Percentiles rank a stretch among this genome's conserved stretches.
These are phyloP conservation scores for Murraya paniculata DNA, from an alignment of 345 rosid species.

Conservation along the genomic window DNA sequence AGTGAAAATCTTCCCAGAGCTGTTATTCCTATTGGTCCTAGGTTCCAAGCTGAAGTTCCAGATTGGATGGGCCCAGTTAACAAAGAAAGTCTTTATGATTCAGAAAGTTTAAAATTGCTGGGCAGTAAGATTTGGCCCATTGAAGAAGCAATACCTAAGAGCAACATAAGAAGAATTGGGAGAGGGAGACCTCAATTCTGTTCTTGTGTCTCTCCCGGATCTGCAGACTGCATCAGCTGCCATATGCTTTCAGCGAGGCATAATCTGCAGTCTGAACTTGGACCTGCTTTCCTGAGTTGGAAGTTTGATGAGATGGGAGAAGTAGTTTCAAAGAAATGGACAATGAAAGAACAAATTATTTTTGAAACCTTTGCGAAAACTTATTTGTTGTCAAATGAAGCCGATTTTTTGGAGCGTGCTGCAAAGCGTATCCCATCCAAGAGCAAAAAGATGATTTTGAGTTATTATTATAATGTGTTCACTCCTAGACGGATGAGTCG, in stretches of 20 bases:
- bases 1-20: constrained; percentile 18
- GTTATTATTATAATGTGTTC: constrained; percentile 45
- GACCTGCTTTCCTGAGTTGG: constrained; percentile 37
- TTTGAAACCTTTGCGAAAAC: constrained; percentile 30
- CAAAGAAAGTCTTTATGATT: constrained; percentile 26
- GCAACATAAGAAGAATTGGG: constrained; percentile 24
- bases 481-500: constrained; percentile 30
- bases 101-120: constrained; percentile 33
- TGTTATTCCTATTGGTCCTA: constrained; percentile 38
- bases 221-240: constrained; percentile 28
- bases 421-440: constrained; percentile 29
- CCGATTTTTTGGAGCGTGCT: constrained; percentile 33
- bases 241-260: constrained; percentile 30
- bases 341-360: constrained; percentile 28
- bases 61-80: constrained; percentile 33
- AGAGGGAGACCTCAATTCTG: constrained; percentile 36
- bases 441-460: constrained; percentile 25
- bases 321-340: constrained; percentile 31
- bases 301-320: constrained; percentile 46
- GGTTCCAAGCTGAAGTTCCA: constrained; percentile 49
- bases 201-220: constrained; percentile 33
- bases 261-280: constrained; percentile 28
- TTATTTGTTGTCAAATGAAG: constrained; percentile 13
- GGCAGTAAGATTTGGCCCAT: constrained; percentile 46
- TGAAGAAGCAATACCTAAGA: constrained; percentile 17